Evolutionary conservation across 2,329 filamentous ascomycete genomes (phyloP).

Genomic region (Sphaerulina vaccinii): DNA sequence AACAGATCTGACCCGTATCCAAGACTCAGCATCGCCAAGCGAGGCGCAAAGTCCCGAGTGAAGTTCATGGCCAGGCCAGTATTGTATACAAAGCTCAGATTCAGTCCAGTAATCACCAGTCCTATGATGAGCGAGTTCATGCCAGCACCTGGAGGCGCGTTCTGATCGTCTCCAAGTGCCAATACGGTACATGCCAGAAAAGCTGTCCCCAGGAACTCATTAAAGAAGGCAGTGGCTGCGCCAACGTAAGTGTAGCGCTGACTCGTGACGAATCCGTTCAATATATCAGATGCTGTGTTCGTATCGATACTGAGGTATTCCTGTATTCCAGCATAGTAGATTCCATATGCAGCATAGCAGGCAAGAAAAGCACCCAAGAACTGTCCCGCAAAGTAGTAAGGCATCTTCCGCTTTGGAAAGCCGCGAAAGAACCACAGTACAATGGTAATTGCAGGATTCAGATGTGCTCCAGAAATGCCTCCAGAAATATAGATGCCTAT

Average conservation of each 20-base stretch:
- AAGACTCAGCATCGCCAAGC: slow-evolving; percentile 46
- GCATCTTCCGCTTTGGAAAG: slow-evolving; percentile 53
- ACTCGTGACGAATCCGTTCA: slow-evolving; percentile 47
- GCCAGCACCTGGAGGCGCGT: slow-evolving; percentile 45
- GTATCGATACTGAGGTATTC: slow-evolving; percentile 31
- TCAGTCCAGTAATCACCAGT: slow-evolving; percentile 41
- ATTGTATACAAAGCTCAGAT: slow-evolving; percentile 47
- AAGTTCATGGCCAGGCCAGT: slow-evolving; percentile 53
- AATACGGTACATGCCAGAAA: slow-evolving; percentile 46
- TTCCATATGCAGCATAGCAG: slow-evolving; percentile 46
- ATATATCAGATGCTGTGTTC: slow-evolving; percentile 30
- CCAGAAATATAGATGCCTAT: slow-evolving; percentile 44
- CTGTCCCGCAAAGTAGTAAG: slow-evolving; percentile 53
- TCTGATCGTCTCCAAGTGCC: slow-evolving; percentile 35
- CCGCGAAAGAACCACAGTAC: slow-evolving; percentile 48
- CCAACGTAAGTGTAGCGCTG: slow-evolving; percentile 44
- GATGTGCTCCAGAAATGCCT: slow-evolving; percentile 49
- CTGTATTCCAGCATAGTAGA: slow-evolving; percentile 43
- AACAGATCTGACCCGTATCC: slow-evolving; percentile 45
- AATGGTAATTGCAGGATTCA: slow-evolving; percentile 50
- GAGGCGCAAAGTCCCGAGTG: slow-evolving; percentile 51
- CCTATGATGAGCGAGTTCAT: slow-evolving; percentile 54
- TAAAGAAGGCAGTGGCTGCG: slow-evolving; percentile 50
- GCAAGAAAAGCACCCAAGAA: slow-evolving; percentile 54
- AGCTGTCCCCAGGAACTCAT: slow-evolving; percentile 47